Conservation (phyloP, 352 stramenopile genomes). For the Phytophthora sp. region DNA sequence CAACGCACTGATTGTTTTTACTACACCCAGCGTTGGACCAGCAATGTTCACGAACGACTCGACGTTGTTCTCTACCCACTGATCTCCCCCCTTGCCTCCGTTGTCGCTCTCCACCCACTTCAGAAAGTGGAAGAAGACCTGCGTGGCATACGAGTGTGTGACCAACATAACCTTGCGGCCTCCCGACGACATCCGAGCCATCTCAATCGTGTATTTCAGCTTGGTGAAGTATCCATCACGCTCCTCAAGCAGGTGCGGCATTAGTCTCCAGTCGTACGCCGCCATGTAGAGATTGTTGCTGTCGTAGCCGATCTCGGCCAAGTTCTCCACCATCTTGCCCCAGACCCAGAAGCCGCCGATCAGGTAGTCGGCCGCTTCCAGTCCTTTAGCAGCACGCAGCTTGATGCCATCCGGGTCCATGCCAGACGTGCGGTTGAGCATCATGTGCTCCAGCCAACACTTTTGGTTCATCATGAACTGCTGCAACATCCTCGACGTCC, state of each 20-base stretch:
- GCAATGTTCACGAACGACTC: constrained; percentile 94
- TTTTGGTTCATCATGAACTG: constrained; percentile 90
- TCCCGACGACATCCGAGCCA: constrained; percentile 66
- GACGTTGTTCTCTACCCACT: constrained; percentile 95
- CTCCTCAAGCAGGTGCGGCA: constrained; percentile 71
- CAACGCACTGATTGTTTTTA: constrained; percentile 93
- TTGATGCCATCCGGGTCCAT: constrained; percentile 89
- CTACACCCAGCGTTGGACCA: constrained; percentile 91
- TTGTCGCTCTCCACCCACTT: constrained; percentile 93
- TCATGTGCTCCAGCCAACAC: constrained; percentile 94
- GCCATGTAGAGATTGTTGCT: constrained; percentile 90
- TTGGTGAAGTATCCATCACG: constrained; percentile 93
- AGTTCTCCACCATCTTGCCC: constrained; percentile 91
- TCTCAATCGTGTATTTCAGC: constrained; percentile 94
- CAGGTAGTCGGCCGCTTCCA: constrained; percentile 95
- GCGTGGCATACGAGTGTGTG: constrained; percentile 93
- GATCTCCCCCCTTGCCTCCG: constrained; percentile 81
- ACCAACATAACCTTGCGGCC: constrained; percentile 92
- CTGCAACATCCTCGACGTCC: constrained; percentile 87
- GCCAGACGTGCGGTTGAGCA: constrained; percentile 89
- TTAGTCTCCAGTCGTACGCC: constrained; percentile 88
- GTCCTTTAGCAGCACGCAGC: constrained; percentile 80
- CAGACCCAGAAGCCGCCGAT: constrained; percentile 96
- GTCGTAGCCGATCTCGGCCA: constrained; percentile 94
- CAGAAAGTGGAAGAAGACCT: constrained; percentile 95